Conservation (phyloP, 192 early-diverging fungal genomes). For the Podila horticola region DNA sequence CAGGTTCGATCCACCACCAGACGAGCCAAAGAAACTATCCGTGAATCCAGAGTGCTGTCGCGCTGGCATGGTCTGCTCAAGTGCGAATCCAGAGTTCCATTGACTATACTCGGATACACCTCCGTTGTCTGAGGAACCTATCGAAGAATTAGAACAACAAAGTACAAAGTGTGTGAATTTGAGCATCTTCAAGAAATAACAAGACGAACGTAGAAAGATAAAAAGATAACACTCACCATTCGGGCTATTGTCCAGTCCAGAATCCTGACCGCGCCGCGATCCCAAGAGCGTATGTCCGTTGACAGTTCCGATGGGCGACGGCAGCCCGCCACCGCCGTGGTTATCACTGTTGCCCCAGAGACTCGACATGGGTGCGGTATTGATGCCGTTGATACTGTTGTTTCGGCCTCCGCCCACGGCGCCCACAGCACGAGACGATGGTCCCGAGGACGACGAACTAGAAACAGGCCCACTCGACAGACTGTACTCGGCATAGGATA, state of each 20-base stretch:
- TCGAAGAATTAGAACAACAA: neutral
- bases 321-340: conserved; percentile 17
- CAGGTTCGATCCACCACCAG: neutral
- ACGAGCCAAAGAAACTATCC: conserved; percentile 42
- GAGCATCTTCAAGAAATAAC: neutral
- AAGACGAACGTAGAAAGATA: neutral
- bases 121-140: conserved; percentile 24
- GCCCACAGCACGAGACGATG: neutral
- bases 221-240: conserved; percentile 17
- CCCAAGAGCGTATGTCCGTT: conserved; percentile 28
- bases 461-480: conserved; percentile 12
- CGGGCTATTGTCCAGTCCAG: conserved; percentile 25
- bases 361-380: neutral
- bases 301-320: conserved; percentile 45
- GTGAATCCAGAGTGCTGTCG: conserved; percentile 19
- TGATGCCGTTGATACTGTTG: conserved; percentile 2
- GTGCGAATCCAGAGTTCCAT: conserved; percentile 48
- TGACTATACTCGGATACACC: conserved; percentile 44
- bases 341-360: conserved; percentile 6
- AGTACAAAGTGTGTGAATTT: neutral
- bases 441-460: neutral
- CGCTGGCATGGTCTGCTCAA: conserved; percentile 27
- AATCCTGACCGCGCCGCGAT: conserved; percentile 21
- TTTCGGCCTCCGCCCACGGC: neutral
- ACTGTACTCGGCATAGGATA: conserved; percentile 34